A percentile compares a stretch with the other conserved stretches of the same genome.
Conservation (phyloP, 352 stramenopile genomes). For the Phytophthora litchii region DNA sequence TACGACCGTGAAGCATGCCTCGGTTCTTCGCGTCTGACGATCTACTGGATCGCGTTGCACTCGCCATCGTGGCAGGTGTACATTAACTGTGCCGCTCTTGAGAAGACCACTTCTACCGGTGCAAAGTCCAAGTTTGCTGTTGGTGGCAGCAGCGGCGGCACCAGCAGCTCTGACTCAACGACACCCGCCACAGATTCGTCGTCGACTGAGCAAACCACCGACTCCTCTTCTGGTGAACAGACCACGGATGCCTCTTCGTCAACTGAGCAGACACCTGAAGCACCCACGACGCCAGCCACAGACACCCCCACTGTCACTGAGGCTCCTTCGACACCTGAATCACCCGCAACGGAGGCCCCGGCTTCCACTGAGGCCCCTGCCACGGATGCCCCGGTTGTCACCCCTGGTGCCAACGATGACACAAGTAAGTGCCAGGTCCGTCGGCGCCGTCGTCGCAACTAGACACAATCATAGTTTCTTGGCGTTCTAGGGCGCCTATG, state of each 20-base stretch:
- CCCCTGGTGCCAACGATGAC: conserved; percentile 8
- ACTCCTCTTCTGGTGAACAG: conserved; percentile 6
- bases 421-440: conserved; percentile 32
- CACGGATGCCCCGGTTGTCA: conserved; percentile 18
- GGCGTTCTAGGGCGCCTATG: conserved; percentile 7
- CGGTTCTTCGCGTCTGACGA: conserved; percentile 30
- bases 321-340: conserved; percentile 13
- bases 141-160: conserved; percentile 10
- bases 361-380: conserved; percentile 4
- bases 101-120: conserved; percentile 29
- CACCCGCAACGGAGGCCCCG: conserved; percentile 14
- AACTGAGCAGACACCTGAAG: conserved; percentile 14
- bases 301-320: conserved; percentile 10
- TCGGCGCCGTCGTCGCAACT: conserved; percentile 31
- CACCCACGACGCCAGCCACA: neutral
- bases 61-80: conserved; percentile 50
- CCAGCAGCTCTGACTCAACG: conserved; percentile 18
- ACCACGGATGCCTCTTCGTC: conserved; percentile 10
- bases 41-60: conserved; percentile 55
- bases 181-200: conserved; percentile 23
- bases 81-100: conserved; percentile 42
- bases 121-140: conserved; percentile 34
- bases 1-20: conserved; percentile 44
- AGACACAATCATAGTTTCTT: conserved; percentile 15
- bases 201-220: conserved; percentile 12